Conservation (phyloP, 352 stramenopile genomes). For the Globisporangium cystogenes region DNA sequence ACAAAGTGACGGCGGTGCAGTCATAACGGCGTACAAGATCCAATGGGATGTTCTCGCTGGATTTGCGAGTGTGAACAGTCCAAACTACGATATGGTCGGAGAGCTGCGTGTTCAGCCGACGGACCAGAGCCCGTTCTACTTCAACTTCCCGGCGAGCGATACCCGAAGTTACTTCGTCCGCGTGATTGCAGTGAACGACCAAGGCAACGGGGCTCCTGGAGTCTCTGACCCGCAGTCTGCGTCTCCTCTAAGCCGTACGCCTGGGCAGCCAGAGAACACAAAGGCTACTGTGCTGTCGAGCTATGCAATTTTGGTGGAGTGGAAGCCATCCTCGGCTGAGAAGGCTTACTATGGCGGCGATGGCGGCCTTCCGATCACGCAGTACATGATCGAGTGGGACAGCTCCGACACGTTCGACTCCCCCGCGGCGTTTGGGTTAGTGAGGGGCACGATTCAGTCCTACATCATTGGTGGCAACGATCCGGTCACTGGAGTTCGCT, state of each 20-base stretch:
- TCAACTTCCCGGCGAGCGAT: constrained; percentile 83
- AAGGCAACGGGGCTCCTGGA: constrained; percentile 54
- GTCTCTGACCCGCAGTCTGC: constrained; percentile 42
- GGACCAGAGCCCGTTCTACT: constrained; percentile 75
- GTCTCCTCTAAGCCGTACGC: constrained; percentile 60
- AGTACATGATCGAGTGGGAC: constrained; percentile 97
- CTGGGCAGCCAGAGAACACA: constrained; percentile 60
- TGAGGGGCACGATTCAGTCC: constrained; percentile 32
- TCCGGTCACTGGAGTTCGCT: constrained; percentile 90
- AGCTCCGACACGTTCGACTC: constrained; percentile 85
- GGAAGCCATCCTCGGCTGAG: constrained; percentile 77
- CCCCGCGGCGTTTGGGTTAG: constrained; percentile 65
- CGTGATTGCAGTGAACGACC: constrained; percentile 91
- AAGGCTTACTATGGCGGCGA: constrained; percentile 88
- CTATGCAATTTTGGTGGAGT: constrained; percentile 90
- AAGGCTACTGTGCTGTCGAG: constrained; percentile 77
- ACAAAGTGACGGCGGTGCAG: constrained; percentile 51
- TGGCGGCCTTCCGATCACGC: constrained; percentile 88
- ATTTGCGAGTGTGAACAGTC: constrained; percentile 72
- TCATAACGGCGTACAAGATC: constrained; percentile 86
- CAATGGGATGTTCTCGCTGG: constrained; percentile 87
- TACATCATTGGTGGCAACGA: constrained; percentile 93
- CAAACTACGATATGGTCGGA: constrained; percentile 59
- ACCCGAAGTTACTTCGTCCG: constrained; percentile 82
- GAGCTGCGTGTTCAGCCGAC: constrained; percentile 31